Evolutionary conservation across 2,329 filamentous ascomycete species (phyloP).

Genomic region (Arthroderma uncinatum): DNA sequence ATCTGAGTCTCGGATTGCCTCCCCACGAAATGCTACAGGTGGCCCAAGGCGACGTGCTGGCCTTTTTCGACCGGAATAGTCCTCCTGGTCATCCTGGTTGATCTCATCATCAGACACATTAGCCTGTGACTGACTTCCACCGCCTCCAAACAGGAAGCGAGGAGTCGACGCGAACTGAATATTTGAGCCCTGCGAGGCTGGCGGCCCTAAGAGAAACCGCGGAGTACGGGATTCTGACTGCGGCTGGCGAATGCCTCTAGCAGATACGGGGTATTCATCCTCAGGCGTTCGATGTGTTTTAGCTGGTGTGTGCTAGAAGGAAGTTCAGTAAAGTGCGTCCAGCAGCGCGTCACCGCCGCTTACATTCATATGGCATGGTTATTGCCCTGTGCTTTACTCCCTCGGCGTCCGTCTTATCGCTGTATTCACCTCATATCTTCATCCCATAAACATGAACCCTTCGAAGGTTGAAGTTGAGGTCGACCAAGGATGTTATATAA

Average conservation of each 20-base stretch:
- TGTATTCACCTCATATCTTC: background rate
- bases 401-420: background rate
- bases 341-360: background rate
- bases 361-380: conserved; percentile 4
- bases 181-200: conserved; percentile 6
- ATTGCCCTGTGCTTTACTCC: background rate
- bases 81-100: conserved; percentile 2
- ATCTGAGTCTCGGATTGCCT: conserved; percentile 13
- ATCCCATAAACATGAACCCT: background rate
- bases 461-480: background rate
- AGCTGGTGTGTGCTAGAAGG: background rate
- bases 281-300: background rate
- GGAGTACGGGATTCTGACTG: conserved; percentile 7
- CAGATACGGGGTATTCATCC: background rate
- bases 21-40: background rate
- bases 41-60: background rate
- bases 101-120: background rate
- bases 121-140: background rate
- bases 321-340: background rate
- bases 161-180: conserved; percentile 15
- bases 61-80: background rate
- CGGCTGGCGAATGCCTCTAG: background rate
- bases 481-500: background rate
- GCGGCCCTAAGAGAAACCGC: conserved; percentile 14
- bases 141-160: conserved; percentile 13